Conservation (phyloP, 2,329 filamentous ascomycete genomes). For the Fusarium equiseti region DNA sequence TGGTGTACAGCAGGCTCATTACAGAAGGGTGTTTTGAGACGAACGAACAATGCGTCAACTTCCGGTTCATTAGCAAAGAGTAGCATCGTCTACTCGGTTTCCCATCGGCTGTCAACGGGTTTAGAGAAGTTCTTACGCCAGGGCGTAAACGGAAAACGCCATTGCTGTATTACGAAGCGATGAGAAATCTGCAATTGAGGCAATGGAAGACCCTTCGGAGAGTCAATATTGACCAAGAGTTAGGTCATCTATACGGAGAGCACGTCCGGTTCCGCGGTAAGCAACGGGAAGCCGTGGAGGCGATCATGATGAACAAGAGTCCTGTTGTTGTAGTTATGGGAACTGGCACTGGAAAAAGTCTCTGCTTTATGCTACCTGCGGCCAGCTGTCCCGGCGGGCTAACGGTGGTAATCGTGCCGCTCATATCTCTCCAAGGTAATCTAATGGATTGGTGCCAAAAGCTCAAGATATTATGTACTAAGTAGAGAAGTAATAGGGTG, state of each 20-base stretch:
- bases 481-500: not conserved
- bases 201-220: not conserved
- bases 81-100: not conserved
- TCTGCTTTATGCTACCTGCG: constrained; percentile 4
- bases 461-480: not conserved
- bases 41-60: not conserved
- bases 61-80: not conserved
- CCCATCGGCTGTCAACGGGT: not conserved
- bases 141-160: not conserved
- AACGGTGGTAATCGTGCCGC: not conserved
- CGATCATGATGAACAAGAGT: constrained; percentile 4
- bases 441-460: constrained; percentile 8
- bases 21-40: not conserved
- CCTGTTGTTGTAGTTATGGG: constrained; percentile 3
- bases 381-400: not conserved
- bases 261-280: not conserved
- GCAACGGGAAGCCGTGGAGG: not conserved
- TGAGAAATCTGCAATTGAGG: not conserved
- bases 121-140: not conserved
- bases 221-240: not conserved
- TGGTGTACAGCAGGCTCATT: not conserved
- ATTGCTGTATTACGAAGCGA: not conserved
- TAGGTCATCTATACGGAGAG: not conserved
- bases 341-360: constrained; percentile 6
- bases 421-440: constrained; percentile 3